phyloP scores from a whole-genome alignment of 2,329 filamentous ascomycete genomes.

The Dendrostoma leiphaemia region DNA sequence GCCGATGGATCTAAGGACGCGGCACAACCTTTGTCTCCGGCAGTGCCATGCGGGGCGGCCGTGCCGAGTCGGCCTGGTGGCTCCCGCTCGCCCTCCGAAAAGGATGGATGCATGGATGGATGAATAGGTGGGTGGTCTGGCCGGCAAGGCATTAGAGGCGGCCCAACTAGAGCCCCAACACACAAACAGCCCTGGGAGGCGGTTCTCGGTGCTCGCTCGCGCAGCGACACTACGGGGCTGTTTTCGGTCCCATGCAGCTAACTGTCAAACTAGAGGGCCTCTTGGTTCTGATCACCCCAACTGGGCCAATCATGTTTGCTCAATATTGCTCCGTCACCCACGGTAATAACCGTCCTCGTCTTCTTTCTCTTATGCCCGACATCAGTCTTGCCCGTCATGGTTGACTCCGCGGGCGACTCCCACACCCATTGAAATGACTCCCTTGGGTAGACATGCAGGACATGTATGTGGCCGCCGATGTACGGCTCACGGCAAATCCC shows the following conservation, averaged over 20 bases:
- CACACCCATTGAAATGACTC: not conserved
- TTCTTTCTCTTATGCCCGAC: slow-evolving; percentile 6
- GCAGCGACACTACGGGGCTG: not conserved
- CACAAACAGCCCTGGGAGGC: not conserved
- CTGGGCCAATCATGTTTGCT: slow-evolving; percentile 10
- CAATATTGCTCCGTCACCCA: not conserved
- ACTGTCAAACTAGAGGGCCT: not conserved
- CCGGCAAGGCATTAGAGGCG: not conserved
- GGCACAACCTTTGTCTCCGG: not conserved
- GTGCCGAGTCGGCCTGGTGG: too few species aligned
- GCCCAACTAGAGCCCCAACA: not conserved
- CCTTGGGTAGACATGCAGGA: too few species aligned
- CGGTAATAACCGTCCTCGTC: slow-evolving; percentile 13
- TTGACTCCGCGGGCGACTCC: not conserved
- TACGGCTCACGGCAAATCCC: not conserved
- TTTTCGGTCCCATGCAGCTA: slow-evolving; percentile 1
- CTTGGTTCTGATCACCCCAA: slow-evolving; percentile 2
- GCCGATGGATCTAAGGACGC: not conserved
- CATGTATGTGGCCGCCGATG: not conserved
- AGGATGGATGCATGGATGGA: too few species aligned
- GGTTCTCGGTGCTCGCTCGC: not conserved
- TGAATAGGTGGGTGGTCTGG: too few species aligned
- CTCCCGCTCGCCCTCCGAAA: not conserved
- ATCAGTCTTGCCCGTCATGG: not conserved
- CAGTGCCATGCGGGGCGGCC: not conserved